Base-by-base conservation (phyloP, 1,284 basidiomycete genomes). In the Marasmius tenuissimus region DNA sequence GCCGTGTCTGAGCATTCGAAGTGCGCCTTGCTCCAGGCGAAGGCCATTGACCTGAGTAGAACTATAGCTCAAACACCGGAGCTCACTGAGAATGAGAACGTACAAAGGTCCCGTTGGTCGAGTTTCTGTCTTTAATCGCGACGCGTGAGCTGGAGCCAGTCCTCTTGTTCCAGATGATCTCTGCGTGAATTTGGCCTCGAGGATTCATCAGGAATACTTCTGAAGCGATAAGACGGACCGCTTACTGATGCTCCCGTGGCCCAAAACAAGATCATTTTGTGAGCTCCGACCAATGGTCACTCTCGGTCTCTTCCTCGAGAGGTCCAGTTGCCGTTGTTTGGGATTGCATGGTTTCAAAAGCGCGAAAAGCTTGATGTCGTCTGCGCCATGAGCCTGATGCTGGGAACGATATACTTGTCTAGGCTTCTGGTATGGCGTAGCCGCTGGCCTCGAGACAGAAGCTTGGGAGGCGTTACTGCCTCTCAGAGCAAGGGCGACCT, bases 101-200 rank as follows among this genome's bases (percentile, higher is more conserved):
- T 75, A 94, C 92, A 75, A 84, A 96, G 9, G 94, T 96, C 0
- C 93, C 93, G 68, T 96, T 96, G 61, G 88, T 92, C 14, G 91
- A 94, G 54, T 54, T 54, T 35, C 76, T 73, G 74, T 96, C 94
- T 10, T 80, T 77, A n/a, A 96, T 82, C 50, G 81, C 81, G 9
- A 94, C 85, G 7, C 83, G 81, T 0, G 86, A 82, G 52, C 78
- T 76, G 0, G 72, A 70, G 20, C 75, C 71, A 35, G 85, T 80
- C n/a, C 71, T 75, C 18, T 87, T 88, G 66, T 91, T 85, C 89
- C 89, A 92, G 6, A 73, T 74, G 60, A 93, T 82, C 18, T 72
- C 72, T 68, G 85, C 87, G 66, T 93, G 91, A 6, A 74, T 74
- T 67, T 88, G 89, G 72, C 90, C 90, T 92, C 2, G 45, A 37